These are phyloP conservation scores for Sporothrix brasiliensis DNA, from an alignment of 2,329 filamentous ascomycete genomes.

Conservation along the genomic window DNA sequence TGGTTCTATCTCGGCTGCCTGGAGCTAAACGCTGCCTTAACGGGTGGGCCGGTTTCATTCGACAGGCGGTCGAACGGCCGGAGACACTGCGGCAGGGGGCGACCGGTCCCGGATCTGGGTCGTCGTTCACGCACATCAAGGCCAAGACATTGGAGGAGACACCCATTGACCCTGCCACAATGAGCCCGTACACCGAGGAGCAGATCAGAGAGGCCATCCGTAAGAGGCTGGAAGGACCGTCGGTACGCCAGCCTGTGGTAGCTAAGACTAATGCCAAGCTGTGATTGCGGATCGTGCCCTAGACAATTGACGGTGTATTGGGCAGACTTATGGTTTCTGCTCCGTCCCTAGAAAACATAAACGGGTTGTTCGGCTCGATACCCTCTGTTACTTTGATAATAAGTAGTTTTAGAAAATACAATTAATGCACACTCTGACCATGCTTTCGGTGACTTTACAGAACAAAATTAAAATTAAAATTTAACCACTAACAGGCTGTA, in stretches of 20 bases:
- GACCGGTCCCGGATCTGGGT: slow-evolving; percentile 38
- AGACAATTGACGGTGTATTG: neutral
- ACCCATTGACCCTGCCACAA: slow-evolving; percentile 47
- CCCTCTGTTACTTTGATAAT: neutral
- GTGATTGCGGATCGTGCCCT: neutral
- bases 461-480: neutral
- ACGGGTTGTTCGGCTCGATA: neutral
- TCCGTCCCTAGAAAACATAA: neutral
- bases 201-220: slow-evolving; percentile 48
- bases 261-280: slow-evolving; percentile 7
- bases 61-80: slow-evolving; percentile 35
- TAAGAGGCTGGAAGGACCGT: neutral
- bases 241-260: slow-evolving; percentile 35
- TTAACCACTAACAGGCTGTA: neutral
- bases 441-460: neutral
- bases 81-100: slow-evolving; percentile 19
- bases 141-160: slow-evolving; percentile 57
- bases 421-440: neutral
- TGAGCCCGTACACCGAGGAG: slow-evolving; percentile 51
- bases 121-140: slow-evolving; percentile 51
- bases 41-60: slow-evolving; percentile 61
- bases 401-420: neutral
- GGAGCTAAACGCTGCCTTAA: slow-evolving; percentile 57
- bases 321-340: neutral
- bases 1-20: slow-evolving; percentile 55